Percentiles rank a stretch among this genome's conserved stretches.
Conservation (phyloP, 192 early-diverging fungal species). For the Backusella tarrabulga region DNA sequence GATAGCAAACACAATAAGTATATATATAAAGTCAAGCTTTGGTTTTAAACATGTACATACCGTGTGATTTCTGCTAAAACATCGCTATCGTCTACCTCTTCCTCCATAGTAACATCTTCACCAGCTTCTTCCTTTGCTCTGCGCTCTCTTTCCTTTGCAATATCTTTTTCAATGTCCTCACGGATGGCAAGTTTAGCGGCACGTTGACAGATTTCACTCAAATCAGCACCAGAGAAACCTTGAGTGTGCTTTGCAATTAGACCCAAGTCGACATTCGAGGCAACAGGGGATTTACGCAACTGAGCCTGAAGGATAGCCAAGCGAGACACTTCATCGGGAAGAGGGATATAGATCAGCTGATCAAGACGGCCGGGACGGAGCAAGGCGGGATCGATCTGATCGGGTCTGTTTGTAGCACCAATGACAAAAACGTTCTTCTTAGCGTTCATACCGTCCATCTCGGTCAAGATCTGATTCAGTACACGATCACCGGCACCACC, state of each 20-base stretch:
- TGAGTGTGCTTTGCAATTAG: conserved; percentile 88
- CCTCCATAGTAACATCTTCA: conserved; percentile 75
- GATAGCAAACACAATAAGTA: neutral
- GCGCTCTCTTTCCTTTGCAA: conserved; percentile 66
- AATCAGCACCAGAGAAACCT: conserved; percentile 97
- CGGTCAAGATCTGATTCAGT: conserved; percentile 97
- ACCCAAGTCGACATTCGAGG: conserved; percentile 72
- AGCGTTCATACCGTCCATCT: conserved; percentile 99
- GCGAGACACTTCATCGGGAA: conserved; percentile 81
- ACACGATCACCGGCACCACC: conserved; percentile 97
- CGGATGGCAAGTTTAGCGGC: conserved; percentile 97
- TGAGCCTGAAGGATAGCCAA: conserved; percentile 79
- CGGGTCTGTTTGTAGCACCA: conserved; percentile 98
- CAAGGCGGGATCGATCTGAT: conserved; percentile 97
- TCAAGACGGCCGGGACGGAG: conserved; percentile 98
- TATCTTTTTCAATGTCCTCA: conserved; percentile 90
- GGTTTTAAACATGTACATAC: conserved; percentile 13
- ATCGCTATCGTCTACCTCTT: conserved; percentile 74
- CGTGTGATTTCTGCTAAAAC: conserved; percentile 88
- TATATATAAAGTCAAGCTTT: neutral
- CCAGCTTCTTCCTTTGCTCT: conserved; percentile 66
- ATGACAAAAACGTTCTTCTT: conserved; percentile 98
- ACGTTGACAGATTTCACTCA: conserved; percentile 98
- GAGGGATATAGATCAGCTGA: conserved; percentile 93
- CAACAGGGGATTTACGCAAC: conserved; percentile 92